These are phyloP conservation scores for Chaetoscypha palmicola DNA, from an alignment of 2,329 filamentous ascomycete genomes.

Conservation along the genomic window DNA sequence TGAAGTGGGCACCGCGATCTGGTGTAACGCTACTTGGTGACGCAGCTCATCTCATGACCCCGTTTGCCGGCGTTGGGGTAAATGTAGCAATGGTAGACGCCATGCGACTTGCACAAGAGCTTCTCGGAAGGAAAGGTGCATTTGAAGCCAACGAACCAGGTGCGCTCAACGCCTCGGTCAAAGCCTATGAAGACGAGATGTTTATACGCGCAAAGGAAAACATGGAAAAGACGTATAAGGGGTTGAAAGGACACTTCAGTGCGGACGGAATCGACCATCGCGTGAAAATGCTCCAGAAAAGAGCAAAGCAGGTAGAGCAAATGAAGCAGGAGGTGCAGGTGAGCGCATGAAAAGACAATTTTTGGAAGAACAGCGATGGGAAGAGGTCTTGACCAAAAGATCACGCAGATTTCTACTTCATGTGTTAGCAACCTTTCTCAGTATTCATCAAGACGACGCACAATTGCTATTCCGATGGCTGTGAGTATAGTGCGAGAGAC, in stretches of 20 bases:
- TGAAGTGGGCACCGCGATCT: conserved; percentile 13
- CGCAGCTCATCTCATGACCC: conserved; percentile 43
- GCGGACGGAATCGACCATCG: conserved; percentile 3
- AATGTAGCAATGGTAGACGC: conserved; percentile 42
- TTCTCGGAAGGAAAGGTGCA: conserved; percentile 20
- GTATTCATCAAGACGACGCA: too few relatives aligned
- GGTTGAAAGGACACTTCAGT: conserved; percentile 18
- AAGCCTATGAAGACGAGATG: conserved; percentile 21
- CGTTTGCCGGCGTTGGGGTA: conserved; percentile 42
- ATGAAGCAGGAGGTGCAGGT: not conserved
- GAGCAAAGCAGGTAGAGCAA: not conserved
- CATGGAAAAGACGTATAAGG: conserved; percentile 18
- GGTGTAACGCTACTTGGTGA: conserved; percentile 44
- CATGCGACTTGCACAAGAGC: conserved; percentile 34
- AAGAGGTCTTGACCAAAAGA: too few relatives aligned
- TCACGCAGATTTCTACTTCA: too few relatives aligned
- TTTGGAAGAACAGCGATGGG: too few relatives aligned
- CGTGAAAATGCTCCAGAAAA: not conserved
- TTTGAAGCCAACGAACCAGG: not conserved
- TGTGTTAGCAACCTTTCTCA: too few relatives aligned
- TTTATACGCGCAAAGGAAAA: conserved; percentile 18
- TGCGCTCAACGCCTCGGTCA: conserved; percentile 11
- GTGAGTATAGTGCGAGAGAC: too few relatives aligned
- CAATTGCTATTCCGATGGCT: too few relatives aligned
- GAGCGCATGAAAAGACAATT: not conserved